phyloP scores from a whole-genome alignment of 176 grass and related monocot species.

The Canna indica region DNA sequence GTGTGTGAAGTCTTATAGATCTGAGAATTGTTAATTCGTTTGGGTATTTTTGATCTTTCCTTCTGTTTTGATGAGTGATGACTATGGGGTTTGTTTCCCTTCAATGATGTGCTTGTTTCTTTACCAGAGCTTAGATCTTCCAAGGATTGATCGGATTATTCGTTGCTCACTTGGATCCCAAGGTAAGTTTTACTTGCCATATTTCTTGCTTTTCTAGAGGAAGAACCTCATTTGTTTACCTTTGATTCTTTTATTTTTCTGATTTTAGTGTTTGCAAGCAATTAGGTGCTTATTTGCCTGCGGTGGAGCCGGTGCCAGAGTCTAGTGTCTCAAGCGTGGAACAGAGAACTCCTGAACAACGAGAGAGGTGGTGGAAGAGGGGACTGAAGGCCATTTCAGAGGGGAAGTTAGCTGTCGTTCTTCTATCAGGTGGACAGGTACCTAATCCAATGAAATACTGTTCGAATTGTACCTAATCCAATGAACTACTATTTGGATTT shows the following conservation, averaged over 20 bases:
- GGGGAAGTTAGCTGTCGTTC: constrained; percentile 83
- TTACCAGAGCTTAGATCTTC: constrained; percentile 83
- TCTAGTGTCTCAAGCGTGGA: constrained; percentile 78
- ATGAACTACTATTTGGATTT: background rate
- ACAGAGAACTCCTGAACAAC: constrained; percentile 55
- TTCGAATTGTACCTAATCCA: background rate
- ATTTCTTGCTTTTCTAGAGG: background rate
- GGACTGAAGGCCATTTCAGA: constrained; percentile 91
- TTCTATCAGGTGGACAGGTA: constrained; percentile 95
- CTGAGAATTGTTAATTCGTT: too few species aligned
- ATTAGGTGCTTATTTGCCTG: constrained; percentile 40
- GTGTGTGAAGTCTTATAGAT: too few species aligned
- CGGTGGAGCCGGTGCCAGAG: constrained; percentile 65
- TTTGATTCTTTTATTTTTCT: too few species aligned
- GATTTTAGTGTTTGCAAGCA: background rate
- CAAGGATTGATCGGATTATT: constrained; percentile 85
- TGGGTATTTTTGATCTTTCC: background rate
- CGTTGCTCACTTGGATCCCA: constrained; percentile 74
- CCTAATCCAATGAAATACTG: background rate
- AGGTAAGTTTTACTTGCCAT: constrained; percentile 24
- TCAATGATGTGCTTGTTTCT: background rate
- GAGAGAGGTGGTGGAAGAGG: constrained; percentile 94
- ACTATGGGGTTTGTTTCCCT: background rate
- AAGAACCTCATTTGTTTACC: background rate
- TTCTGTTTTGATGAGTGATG: background rate